phyloP scores from a whole-genome alignment of 768 basidiomycete genomes.

The Trametes coccinea region DNA sequence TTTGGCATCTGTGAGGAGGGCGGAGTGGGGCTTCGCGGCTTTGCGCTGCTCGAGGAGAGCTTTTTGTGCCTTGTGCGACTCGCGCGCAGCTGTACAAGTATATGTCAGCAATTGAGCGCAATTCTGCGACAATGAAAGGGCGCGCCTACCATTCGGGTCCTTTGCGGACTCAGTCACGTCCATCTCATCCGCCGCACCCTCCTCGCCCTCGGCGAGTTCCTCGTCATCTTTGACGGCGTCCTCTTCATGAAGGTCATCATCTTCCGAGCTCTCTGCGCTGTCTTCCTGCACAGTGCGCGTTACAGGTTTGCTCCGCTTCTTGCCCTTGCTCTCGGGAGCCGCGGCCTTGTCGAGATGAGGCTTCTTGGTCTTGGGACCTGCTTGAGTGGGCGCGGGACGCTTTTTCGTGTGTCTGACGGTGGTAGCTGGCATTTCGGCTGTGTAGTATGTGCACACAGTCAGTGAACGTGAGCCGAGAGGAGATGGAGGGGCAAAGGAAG shows the following conservation, averaged over 20 bases:
- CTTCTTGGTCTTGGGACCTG: constrained; percentile 55
- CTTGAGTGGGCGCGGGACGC: constrained; percentile 47
- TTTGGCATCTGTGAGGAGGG: constrained; percentile 70
- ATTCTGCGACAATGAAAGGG: background rate
- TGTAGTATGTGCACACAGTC: too few species aligned
- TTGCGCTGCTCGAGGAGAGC: constrained; percentile 65
- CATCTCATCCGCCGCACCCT: constrained; percentile 38
- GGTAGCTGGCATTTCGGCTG: constrained; percentile 25
- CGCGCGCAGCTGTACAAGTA: constrained; percentile 50
- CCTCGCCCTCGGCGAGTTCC: constrained; percentile 21
- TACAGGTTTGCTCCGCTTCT: constrained; percentile 64
- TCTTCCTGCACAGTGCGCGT: constrained; percentile 42
- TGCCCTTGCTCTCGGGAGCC: constrained; percentile 37
- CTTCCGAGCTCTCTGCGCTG: constrained; percentile 38
- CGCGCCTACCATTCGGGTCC: constrained; percentile 58
- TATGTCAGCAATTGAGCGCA: constrained; percentile 1
- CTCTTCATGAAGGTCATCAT: constrained; percentile 34
- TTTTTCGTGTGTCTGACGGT: constrained; percentile 49
- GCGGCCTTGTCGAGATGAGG: constrained; percentile 45
- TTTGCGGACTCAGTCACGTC: constrained; percentile 35
- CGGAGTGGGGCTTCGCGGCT: constrained; percentile 77
- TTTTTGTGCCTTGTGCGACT: constrained; percentile 74
- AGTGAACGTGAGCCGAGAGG: background rate
- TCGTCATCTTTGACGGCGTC: constrained; percentile 4
- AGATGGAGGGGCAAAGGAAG: background rate